Percentiles rank a stretch among this genome's conserved stretches.
Conservation (phyloP, 257 asterid species). For the Coffea canephora region DNA sequence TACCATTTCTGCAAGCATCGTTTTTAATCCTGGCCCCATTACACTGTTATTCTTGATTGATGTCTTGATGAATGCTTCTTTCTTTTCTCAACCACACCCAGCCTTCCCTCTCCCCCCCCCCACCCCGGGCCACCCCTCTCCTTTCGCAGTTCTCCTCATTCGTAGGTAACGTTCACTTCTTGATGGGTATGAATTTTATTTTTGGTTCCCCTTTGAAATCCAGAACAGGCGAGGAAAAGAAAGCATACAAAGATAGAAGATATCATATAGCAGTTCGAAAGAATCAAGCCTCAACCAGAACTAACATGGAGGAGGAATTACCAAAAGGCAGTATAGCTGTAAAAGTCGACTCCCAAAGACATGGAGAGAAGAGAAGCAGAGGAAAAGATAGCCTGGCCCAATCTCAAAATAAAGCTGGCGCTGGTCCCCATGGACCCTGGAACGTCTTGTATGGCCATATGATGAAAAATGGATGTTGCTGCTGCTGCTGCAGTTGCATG, state of each 20-base stretch:
- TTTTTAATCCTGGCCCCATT: not conserved
- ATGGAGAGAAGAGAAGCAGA: constrained; percentile 65
- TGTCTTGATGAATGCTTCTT: not conserved
- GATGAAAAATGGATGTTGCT: not conserved
- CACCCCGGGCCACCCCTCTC: not conserved
- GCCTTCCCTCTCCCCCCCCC: too few relatives aligned
- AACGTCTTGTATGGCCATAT: constrained; percentile 38
- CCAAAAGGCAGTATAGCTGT: constrained; percentile 80
- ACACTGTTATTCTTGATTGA: not conserved
- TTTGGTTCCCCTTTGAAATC: not conserved
- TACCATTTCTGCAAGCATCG: not conserved
- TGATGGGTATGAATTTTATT: not conserved
- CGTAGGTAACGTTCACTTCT: not conserved
- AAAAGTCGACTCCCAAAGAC: constrained; percentile 69
- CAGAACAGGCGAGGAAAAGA: not conserved
- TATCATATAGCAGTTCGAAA: not conserved
- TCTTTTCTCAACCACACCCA: too few relatives aligned
- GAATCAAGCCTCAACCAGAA: not conserved
- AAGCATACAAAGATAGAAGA: not conserved
- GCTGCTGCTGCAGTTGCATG: constrained; percentile 1
- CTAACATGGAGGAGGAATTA: constrained; percentile 18
- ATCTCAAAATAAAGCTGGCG: constrained; percentile 54
- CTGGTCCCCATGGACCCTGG: constrained; percentile 65
- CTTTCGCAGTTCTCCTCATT: not conserved
- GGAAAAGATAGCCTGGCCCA: constrained; percentile 60